Evolutionary conservation across 805 yeast genomes (phyloP), one percentile per base, ranked within the genome.

Genomic region (Cyberlindnera petersonii): DNA sequence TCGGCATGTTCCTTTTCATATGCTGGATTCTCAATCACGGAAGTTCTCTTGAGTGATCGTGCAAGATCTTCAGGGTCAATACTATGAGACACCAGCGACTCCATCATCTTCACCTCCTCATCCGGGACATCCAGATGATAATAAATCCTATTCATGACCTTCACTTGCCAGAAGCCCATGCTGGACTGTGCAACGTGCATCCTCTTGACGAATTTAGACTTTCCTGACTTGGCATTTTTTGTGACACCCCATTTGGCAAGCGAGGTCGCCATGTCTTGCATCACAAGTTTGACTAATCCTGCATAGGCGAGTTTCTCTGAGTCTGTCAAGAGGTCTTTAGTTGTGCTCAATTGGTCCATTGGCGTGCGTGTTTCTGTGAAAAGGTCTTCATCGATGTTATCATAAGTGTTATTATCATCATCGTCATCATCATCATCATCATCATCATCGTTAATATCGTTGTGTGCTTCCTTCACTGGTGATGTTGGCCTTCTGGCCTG

Each of bases 291-390:
- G 8, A 83, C 79, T 9, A 91, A 69, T 0, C 96, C 98, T 6
- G 85, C 84, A 56, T 93, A 93, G 3, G 98, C 98, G 45, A 89
- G 82, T 53, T 86, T 82, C 59, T 93, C 96, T 13, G 82, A 69
- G 14, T 87, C 98, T 7, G 79, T 71, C 13, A 93, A 69, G 76
- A 93, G 75, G 18, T 78, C 75, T 57, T 81, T 86, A 5, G 97
- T 93, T 1, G 91, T 74, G 38, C 77, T 76, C 47, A 93, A 65
- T 40, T 89, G 94, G 32, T 75, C 77, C n/a, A 63, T 61, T 0
- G 86, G 75, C 45, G 69, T 49, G 17, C 71, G 72, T 16, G 52
- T 51, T 31, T 26, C 50, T 20, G 32, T 49, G 48, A 19, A 51
- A 57, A 35, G 62, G 22, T 65, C 80, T 30, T 68, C 75, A 7